Percentiles rank a stretch among this genome's conserved stretches.
These are phyloP conservation scores for Clavispora phyllophila DNA, from an alignment of 805 yeast species.

Conservation along the genomic window DNA sequence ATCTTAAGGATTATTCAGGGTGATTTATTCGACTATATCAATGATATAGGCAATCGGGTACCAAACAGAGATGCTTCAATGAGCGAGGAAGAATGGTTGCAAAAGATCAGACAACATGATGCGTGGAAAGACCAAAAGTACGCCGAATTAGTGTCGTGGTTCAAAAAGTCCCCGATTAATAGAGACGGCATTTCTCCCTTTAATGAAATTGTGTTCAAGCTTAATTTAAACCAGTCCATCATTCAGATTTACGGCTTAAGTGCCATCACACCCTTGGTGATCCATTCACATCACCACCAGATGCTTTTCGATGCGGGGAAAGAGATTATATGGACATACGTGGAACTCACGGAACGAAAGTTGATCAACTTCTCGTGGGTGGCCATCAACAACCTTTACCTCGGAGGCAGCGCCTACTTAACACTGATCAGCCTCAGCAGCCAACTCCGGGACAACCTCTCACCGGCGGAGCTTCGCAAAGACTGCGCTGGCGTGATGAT, in stretches of 20 bases:
- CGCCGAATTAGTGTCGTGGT: constrained; percentile 4
- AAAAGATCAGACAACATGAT: constrained; percentile 1
- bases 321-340: constrained; percentile 10
- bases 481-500: constrained; percentile 3
- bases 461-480: background rate
- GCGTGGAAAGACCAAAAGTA: constrained; percentile 6
- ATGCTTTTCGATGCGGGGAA: constrained; percentile 8
- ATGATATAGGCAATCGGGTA: constrained; percentile 5
- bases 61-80: background rate
- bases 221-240: constrained; percentile 10
- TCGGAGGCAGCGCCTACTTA: constrained; percentile 8
- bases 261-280: constrained; percentile 8
- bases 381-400: constrained; percentile 12
- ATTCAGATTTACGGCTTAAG: constrained; percentile 8
- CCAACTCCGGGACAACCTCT: background rate
- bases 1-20: constrained; percentile 7
- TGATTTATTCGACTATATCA: constrained; percentile 4
- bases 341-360: constrained; percentile 3
- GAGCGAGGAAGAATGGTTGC: background rate
- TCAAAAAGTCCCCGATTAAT: background rate
- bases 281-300: constrained; percentile 2
- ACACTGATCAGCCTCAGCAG: constrained; percentile 6
- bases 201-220: constrained; percentile 5
- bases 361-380: constrained; percentile 14
- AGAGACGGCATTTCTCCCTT: background rate